Conservation (phyloP, 2,329 filamentous ascomycete genomes). For the Ambrosiella beaveri region DNA sequence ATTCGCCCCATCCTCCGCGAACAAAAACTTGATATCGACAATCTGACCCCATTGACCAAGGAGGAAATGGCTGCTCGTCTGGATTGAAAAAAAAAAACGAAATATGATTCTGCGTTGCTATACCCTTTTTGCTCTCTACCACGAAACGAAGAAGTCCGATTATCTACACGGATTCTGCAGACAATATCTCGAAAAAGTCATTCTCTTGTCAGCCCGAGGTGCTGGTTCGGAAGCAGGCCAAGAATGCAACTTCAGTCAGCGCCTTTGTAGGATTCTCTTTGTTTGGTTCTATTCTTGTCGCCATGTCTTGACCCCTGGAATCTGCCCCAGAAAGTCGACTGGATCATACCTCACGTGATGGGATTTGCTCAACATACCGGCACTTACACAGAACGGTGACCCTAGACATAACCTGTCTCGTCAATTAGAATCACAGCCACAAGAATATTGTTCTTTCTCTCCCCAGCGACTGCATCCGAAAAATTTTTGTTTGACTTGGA, state of each 20-base stretch:
- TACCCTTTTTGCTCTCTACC: not conserved
- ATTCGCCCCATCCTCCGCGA: conserved; percentile 56
- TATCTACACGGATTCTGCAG: no score
- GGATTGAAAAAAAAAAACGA: conserved; percentile 46
- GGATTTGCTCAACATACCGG: not conserved
- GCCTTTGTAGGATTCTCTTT: no score
- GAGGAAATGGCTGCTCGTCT: conserved; percentile 96
- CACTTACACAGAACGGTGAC: not conserved
- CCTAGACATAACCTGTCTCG: not conserved
- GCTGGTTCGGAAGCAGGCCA: no score
- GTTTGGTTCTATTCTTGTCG: not conserved
- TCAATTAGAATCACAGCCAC: not conserved
- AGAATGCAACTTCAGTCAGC: no score
- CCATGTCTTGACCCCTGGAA: not conserved
- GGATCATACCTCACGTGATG: not conserved
- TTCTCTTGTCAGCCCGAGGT: no score
- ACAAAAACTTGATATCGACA: conserved; percentile 79
- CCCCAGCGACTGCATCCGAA: not conserved
- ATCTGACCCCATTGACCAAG: conserved; percentile 78
- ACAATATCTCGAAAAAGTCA: no score
- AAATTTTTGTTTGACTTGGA: not conserved
- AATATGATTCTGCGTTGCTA: conserved; percentile 5
- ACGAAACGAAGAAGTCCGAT: not conserved
- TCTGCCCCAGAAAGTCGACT: not conserved
- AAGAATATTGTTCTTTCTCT: not conserved